Conservation (phyloP, 2,329 filamentous ascomycete species). For the Davidsoniella australis region DNA sequence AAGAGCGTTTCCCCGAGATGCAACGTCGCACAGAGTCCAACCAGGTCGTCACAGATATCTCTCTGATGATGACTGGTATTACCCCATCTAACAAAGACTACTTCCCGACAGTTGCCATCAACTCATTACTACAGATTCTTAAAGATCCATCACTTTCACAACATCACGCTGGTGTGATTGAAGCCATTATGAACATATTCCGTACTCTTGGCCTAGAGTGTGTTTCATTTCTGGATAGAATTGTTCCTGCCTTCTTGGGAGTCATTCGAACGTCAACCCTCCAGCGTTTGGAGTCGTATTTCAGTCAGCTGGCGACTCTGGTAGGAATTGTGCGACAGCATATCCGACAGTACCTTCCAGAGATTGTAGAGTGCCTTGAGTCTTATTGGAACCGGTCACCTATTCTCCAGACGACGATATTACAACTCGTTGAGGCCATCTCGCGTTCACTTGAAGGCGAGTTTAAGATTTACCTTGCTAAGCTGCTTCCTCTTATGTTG, state of each 20-base stretch:
- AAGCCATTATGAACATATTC: constrained; percentile 98
- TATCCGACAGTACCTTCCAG: constrained; percentile 75
- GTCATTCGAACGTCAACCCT: constrained; percentile 72
- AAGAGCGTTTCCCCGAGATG: constrained; percentile 65
- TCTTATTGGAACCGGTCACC: constrained; percentile 78
- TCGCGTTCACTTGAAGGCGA: constrained; percentile 88
- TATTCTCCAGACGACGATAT: constrained; percentile 74
- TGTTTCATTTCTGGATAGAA: constrained; percentile 82
- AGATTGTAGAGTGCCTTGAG: constrained; percentile 71
- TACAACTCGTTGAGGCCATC: constrained; percentile 85
- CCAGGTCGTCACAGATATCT: constrained; percentile 67
- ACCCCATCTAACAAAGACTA: constrained; percentile 97
- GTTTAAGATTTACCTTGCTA: constrained; percentile 90
- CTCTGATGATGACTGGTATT: constrained; percentile 91
- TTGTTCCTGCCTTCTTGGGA: constrained; percentile 80
- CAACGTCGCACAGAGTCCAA: constrained; percentile 47
- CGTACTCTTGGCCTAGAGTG: constrained; percentile 91
- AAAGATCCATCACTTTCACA: constrained; percentile 80
- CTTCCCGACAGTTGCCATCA: constrained; percentile 94
- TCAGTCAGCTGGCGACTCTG: constrained; percentile 85
- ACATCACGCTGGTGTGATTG: constrained; percentile 85
- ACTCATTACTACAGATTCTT: constrained; percentile 78
- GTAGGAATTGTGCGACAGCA: constrained; percentile 94
- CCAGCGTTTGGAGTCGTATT: constrained; percentile 79
- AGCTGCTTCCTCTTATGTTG: constrained; percentile 82